These are phyloP conservation scores for Chrysanthemum seticuspe DNA, from an alignment of 129 eudicot species.

Conservation along the genomic window DNA sequence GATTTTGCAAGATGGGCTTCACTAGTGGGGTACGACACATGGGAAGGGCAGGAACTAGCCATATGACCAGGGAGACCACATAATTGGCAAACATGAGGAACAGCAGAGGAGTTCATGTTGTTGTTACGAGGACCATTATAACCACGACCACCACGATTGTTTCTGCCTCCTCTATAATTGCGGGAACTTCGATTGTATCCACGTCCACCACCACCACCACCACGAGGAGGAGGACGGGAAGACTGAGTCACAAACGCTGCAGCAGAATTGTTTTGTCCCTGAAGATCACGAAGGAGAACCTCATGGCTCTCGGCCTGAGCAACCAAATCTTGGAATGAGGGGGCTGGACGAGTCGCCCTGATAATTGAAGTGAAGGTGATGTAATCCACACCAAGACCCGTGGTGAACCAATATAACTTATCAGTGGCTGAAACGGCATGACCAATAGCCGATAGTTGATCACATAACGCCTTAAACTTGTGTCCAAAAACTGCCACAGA, in stretches of 20 bases:
- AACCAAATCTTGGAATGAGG: neutral
- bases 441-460: neutral
- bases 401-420: neutral
- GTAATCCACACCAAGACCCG: constrained; percentile 4
- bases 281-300: neutral
- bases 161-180: constrained; percentile 5
- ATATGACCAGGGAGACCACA: neutral
- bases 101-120: neutral
- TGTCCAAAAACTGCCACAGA: neutral
- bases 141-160: constrained; percentile 1
- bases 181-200: constrained; percentile 9
- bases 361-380: neutral
- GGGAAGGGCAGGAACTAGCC: neutral
- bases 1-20: constrained; percentile 6
- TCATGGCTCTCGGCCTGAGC: constrained; percentile 9
- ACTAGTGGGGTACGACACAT: neutral
- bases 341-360: neutral
- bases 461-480: neutral
- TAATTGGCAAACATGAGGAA: neutral
- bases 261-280: neutral
- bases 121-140: neutral
- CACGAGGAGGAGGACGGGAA: neutral
- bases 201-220: constrained; percentile 9
- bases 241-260: neutral
- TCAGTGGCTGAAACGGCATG: neutral